Evolutionary conservation across 2,329 filamentous ascomycete genomes (phyloP).

Genomic region (Ascochyta viciae-villosae): DNA sequence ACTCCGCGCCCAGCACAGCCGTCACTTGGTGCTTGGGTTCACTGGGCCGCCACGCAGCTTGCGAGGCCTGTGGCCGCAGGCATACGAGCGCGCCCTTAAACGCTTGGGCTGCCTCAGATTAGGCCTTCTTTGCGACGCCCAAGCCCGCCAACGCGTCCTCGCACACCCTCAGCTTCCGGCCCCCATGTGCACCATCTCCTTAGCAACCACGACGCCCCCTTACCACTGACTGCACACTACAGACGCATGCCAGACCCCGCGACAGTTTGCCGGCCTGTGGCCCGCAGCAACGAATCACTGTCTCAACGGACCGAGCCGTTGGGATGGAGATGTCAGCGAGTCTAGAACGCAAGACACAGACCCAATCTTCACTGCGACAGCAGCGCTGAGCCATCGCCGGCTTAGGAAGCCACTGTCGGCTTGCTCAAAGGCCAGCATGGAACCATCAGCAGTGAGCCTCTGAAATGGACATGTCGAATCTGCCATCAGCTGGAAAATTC

Average conservation of each 20-base stretch:
- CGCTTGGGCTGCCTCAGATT: constrained; percentile 14
- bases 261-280: constrained; percentile 13
- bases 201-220: constrained; percentile 14
- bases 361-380: constrained; percentile 11
- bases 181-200: constrained; percentile 10
- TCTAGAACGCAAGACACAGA: constrained; percentile 18
- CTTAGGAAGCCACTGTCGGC: constrained; percentile 1
- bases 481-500: not conserved
- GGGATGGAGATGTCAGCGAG: constrained; percentile 8
- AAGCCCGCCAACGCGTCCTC: constrained; percentile 20
- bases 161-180: constrained; percentile 11
- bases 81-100: constrained; percentile 1
- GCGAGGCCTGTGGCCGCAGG: constrained; percentile 4
- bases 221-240: not conserved
- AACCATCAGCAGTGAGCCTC: not conserved
- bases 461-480: not conserved
- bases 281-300: constrained; percentile 7
- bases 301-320: constrained; percentile 16
- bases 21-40: not conserved
- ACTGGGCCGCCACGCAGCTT: constrained; percentile 14
- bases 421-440: not conserved
- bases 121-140: constrained; percentile 10
- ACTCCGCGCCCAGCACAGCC: constrained; percentile 8
- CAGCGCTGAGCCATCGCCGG: constrained; percentile 6
- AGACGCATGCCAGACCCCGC: constrained; percentile 15